Evolutionary conservation across 2,329 filamentous ascomycete species (phyloP), one percentile per base, ranked within the genome.

Genomic region (Dactylellina parvicollis): DNA sequence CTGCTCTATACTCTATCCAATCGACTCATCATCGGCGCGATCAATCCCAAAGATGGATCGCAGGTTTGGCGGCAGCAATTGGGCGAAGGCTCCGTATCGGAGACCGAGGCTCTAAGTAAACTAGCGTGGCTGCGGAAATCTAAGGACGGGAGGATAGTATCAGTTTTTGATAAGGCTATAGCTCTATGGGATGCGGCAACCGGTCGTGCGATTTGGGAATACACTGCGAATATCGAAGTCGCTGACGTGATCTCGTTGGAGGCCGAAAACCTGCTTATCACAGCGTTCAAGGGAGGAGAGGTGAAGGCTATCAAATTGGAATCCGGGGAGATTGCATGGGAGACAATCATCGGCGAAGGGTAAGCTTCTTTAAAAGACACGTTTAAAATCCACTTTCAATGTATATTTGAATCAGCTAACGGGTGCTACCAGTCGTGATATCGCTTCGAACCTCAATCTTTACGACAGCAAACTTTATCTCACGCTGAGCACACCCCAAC

Each of bases 1-100:
- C 85, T 99, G 36, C 85, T 99, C 57, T 99, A 97, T 81, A 96
- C 95, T 0, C 83, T 98, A 46, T 96, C 92, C 75, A 91, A 97
- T 67, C 86, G 92, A 52, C 88, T 89, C 36, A 86, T 97, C 1
- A 82, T 99, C 16, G 95, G 92, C 52, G 94, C 94, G 0, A 86
- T 98, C 49, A 96, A 97, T 78, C 95, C 95, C 1, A 90, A 89
- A 79, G 93, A 90, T 79, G 94, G 95, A 16, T 85, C 87, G 1
- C 79, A 97, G 14, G 86, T 97, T 1, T 99, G 95, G 95, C 87
- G 95, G 61, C 94, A 97, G 79, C 83, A 87, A 59, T 81, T 96
- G 47, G 82, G 85, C n/a, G 83, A 83, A 30, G 83, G 84, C 50
- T 77, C 77, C 32, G 54, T 56, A 18, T 59, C 75, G 3, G 30